Conservation (phyloP, 371 early-diverging fungal species). For the Rhizomucor pusillus region DNA sequence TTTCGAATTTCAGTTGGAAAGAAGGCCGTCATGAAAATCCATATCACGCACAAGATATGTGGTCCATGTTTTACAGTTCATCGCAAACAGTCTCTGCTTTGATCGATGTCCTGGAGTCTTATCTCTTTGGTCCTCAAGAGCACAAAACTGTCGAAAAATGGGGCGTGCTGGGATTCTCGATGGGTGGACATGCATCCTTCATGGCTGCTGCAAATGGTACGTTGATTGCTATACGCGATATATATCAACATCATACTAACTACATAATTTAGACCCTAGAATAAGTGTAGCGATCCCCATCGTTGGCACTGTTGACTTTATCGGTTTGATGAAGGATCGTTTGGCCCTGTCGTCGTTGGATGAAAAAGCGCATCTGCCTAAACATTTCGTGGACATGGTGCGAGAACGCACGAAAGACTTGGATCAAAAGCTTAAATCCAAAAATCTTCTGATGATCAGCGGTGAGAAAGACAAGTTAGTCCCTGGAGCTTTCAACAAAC, state of each 20-base stretch:
- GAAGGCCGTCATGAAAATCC: slow-evolving; percentile 32
- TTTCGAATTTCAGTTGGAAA: slow-evolving; percentile 38
- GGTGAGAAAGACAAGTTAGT: slow-evolving; percentile 32
- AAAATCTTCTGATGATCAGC: slow-evolving; percentile 36
- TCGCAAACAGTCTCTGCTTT: slow-evolving; percentile 44
- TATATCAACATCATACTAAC: background rate
- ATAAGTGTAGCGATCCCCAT: slow-evolving; percentile 41
- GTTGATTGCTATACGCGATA: background rate
- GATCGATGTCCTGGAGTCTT: slow-evolving; percentile 50
- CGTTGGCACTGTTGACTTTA: slow-evolving; percentile 34
- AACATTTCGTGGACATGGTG: slow-evolving; percentile 19
- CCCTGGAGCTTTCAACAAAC: slow-evolving; percentile 21
- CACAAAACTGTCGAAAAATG: slow-evolving; percentile 31
- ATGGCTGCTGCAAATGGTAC: slow-evolving; percentile 48
- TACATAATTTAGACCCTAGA: slow-evolving; percentile 29
- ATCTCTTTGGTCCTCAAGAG: slow-evolving; percentile 28
- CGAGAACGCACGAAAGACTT: slow-evolving; percentile 6
- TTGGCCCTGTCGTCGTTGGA: slow-evolving; percentile 12
- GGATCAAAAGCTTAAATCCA: slow-evolving; percentile 19
- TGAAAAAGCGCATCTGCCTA: slow-evolving; percentile 19
- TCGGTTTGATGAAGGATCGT: slow-evolving; percentile 26
- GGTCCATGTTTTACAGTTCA: slow-evolving; percentile 37
- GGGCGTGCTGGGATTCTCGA: slow-evolving; percentile 51
- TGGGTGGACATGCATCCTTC: slow-evolving; percentile 59
- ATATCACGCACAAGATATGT: slow-evolving; percentile 57